These are phyloP conservation scores for Colletotrichum somersetense DNA, from an alignment of 2,329 filamentous ascomycete species.

Conservation along the genomic window DNA sequence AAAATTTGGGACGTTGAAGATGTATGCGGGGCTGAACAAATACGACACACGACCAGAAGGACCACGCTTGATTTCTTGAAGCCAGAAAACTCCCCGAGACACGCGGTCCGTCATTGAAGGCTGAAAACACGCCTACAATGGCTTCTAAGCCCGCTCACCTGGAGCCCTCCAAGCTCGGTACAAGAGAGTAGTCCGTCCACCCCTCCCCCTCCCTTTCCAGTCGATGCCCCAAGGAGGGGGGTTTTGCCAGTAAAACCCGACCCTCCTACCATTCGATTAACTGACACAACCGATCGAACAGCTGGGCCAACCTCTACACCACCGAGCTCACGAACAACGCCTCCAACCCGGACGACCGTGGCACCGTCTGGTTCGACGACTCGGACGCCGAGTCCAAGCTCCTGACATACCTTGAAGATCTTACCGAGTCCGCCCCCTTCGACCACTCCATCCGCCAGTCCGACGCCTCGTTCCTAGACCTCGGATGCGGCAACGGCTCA, in stretches of 20 bases:
- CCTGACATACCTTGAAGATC: slow-evolving; percentile 71
- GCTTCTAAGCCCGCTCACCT: slow-evolving; percentile 72
- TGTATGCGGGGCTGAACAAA: background rate
- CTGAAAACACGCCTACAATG: slow-evolving; percentile 6
- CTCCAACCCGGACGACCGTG: slow-evolving; percentile 80
- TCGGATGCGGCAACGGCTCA: slow-evolving; percentile 95
- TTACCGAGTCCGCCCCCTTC: slow-evolving; percentile 41
- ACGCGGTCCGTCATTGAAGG: too few species aligned
- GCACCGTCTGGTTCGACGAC: slow-evolving; percentile 97
- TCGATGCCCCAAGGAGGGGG: background rate
- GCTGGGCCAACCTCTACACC: slow-evolving; percentile 82
- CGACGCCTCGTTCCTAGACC: slow-evolving; percentile 77
- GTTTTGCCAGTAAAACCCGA: slow-evolving; percentile 10
- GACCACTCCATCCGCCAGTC: slow-evolving; percentile 42
- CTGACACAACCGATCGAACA: slow-evolving; percentile 50
- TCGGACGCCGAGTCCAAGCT: slow-evolving; percentile 88
- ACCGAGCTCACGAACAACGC: slow-evolving; percentile 79
- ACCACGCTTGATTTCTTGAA: background rate
- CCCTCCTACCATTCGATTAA: slow-evolving; percentile 32
- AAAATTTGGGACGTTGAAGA: slow-evolving; percentile 10
- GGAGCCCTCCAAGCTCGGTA: slow-evolving; percentile 83
- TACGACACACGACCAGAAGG: background rate
- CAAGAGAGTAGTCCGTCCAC: slow-evolving; percentile 84
- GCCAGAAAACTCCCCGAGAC: background rate
- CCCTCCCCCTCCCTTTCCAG: slow-evolving; percentile 22